Conservation (phyloP, 2,329 filamentous ascomycete genomes). For the Plenodomus tracheiphilus region DNA sequence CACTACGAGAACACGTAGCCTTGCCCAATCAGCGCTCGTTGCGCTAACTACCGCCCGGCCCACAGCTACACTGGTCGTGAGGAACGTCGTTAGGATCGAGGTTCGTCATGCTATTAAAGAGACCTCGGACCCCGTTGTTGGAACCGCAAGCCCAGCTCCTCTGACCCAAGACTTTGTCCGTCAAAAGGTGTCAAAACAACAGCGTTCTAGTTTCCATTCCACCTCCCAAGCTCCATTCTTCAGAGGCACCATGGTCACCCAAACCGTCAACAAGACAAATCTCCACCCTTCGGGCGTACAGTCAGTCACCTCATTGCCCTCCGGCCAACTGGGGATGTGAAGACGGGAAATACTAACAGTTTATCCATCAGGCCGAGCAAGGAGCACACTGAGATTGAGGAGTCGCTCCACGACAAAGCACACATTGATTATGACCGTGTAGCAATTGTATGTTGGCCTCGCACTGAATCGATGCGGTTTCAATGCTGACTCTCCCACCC, state of each 20-base stretch:
- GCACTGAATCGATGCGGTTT: background rate
- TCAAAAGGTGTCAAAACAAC: conserved; percentile 62
- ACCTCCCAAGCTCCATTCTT: conserved; percentile 53
- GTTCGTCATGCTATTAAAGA: conserved; percentile 42
- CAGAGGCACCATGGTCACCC: conserved; percentile 47
- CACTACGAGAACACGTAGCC: conserved; percentile 12
- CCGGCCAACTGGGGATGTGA: background rate
- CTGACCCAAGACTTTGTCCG: conserved; percentile 59
- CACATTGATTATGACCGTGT: conserved; percentile 99
- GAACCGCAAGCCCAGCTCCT: conserved; percentile 49
- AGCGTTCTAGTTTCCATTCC: conserved; percentile 62
- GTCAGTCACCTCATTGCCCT: conserved; percentile 59
- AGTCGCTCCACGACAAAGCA: conserved; percentile 94
- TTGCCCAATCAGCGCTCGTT: conserved; percentile 29
- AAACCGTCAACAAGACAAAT: conserved; percentile 83
- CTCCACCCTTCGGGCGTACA: conserved; percentile 89
- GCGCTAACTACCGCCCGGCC: conserved; percentile 27
- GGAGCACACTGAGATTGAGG: conserved; percentile 95
- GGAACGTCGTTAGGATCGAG: conserved; percentile 37
- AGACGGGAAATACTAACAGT: conserved; percentile 18
- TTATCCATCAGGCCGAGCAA: conserved; percentile 65
- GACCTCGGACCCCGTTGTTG: conserved; percentile 38
- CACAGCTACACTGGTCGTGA: conserved; percentile 24
- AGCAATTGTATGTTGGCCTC: conserved; percentile 74
- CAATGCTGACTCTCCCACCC: conserved; percentile 18